Base-by-base conservation (phyloP, 2,329 filamentous ascomycete species). In the Xylariaceae sp. region DNA sequence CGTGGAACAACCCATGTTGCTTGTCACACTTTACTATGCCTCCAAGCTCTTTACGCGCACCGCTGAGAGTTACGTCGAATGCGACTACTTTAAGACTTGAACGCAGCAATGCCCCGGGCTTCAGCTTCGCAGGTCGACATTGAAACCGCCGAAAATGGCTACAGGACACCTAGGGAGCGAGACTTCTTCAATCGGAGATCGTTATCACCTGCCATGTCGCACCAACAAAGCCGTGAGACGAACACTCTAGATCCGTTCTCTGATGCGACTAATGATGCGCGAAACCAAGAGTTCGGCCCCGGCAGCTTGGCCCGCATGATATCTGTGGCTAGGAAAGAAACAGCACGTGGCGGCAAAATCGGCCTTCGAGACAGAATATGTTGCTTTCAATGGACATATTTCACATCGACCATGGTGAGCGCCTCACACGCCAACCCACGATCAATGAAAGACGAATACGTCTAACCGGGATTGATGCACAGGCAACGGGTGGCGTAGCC, bases 351-450 rank as follows among this genome's bases (percentile, higher is more conserved):
- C 1, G 62, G 52, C n/a, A 71, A 66, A 41, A 67, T 78, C 41
- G 66, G 75, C 14, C 59, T 80, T 42, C 68, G 72, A 35, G 77
- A 80, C 53, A 68, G 78, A 33, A 75, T 81, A 51, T 72, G 70
- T 38, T 80, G 75, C 52, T 74, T 75, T 54, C 73, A 72, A 58
- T 92, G 88, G 88, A 90, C 87, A 0, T 92, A 84, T 76, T 92
- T 90, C 61, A 89, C 87, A 18, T 54, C 66, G 64, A 66, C 62
- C 30, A 68, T 68, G 65, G 65, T 67, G 58, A 60, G 61, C 51
- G 39, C 10, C 18, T 48, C 9, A 39, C 30, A 35, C n/a, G 14
- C 43, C 5, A 6, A 45, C 15, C 35, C 18, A 14, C 12, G 33
- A 5, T 15, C 12, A 35, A 41, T 19, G 19, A 27, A 22, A 27